phyloP scores from a whole-genome alignment of 371 early-diverging fungal genomes.

The Umbelopsis sp. region DNA sequence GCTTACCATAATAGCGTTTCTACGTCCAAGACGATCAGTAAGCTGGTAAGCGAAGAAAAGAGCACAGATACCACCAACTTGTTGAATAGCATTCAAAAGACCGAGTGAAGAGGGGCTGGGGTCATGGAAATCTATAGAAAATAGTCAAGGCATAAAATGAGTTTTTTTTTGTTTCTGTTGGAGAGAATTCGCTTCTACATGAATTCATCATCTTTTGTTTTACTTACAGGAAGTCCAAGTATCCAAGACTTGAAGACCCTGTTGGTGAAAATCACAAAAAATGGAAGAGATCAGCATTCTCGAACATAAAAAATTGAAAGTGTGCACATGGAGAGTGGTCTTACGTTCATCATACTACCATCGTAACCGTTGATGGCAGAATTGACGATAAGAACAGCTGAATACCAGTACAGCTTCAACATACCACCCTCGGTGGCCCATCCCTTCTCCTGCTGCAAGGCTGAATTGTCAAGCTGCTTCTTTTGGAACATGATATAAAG shows the following conservation, averaged over 20 bases:
- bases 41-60: background rate
- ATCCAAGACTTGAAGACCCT: constrained; percentile 14
- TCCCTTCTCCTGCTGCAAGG: constrained; percentile 6
- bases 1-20: constrained; percentile 6
- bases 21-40: constrained; percentile 11
- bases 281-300: background rate
- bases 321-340: background rate
- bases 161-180: too few species aligned
- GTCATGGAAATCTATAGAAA: background rate
- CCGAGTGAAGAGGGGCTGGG: background rate
- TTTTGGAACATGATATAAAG: background rate
- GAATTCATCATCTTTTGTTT: too few species aligned
- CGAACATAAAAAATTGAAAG: too few species aligned
- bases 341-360: constrained; percentile 24
- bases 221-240: constrained; percentile 14
- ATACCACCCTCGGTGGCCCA: constrained; percentile 10
- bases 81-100: constrained; percentile 15
- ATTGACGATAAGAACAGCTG: constrained; percentile 33
- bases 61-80: constrained; percentile 13
- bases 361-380: constrained; percentile 44
- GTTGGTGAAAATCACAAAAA: background rate
- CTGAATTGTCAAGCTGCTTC: constrained; percentile 5
- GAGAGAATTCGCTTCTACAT: too few species aligned
- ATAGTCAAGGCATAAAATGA: too few species aligned
- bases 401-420: constrained; percentile 23